These are phyloP conservation scores for Cochlearia excelsa DNA, from an alignment of 345 rosid species.

Conservation along the genomic window DNA sequence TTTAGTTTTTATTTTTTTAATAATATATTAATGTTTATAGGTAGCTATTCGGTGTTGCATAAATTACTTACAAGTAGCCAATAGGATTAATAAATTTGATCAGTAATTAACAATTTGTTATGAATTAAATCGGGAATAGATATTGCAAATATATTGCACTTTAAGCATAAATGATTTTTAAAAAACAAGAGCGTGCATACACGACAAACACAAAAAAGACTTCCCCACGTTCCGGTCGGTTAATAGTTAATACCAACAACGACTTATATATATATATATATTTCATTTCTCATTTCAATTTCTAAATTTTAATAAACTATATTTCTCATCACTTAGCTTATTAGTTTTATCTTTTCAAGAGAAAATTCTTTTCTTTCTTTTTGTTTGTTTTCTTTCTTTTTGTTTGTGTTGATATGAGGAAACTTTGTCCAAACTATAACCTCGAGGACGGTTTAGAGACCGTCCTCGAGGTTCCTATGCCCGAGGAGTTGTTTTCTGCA, in stretches of 20 bases:
- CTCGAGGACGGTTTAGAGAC: slow-evolving; percentile 91
- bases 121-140: slow-evolving; percentile 13
- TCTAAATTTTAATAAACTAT: slow-evolving; percentile 3
- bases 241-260: slow-evolving; percentile 37
- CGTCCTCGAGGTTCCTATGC: slow-evolving; percentile 93
- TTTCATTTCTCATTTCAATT: slow-evolving; percentile 24
- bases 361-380: slow-evolving; percentile 12
- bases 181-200: slow-evolving; percentile 61
- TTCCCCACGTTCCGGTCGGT: slow-evolving; percentile 75
- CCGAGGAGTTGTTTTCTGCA: slow-evolving; percentile 72
- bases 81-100: background rate
- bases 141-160: slow-evolving; percentile 13
- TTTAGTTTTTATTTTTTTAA: background rate
- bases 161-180: too few relatives aligned
- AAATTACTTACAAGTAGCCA: too few relatives aligned
- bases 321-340: slow-evolving; percentile 26
- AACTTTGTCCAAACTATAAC: slow-evolving; percentile 80
- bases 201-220: slow-evolving; percentile 56
- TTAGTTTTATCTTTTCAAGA: background rate
- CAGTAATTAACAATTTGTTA: background rate
- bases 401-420: slow-evolving; percentile 54
- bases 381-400: background rate
- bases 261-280: slow-evolving; percentile 22
- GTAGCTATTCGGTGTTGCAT: background rate
- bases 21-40: background rate